Evolutionary conservation across 169 alveolate genomes (phyloP).

Genomic region (Amoebophrya sp.): DNA sequence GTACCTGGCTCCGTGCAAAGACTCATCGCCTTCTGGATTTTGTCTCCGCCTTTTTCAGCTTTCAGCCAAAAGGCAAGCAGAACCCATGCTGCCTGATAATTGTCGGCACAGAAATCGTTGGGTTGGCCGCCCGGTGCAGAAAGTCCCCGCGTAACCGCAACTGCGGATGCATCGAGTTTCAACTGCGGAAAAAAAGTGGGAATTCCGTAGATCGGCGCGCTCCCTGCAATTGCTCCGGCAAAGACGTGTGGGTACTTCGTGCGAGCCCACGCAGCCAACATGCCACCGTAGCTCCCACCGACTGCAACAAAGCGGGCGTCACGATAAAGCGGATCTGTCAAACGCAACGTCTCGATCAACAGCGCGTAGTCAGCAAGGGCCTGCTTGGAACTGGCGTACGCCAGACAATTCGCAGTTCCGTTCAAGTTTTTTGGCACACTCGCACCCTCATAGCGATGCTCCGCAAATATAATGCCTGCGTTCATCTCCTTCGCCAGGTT

Average conservation of each 20-base stretch:
- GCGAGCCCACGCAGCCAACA: slow-evolving; percentile 63
- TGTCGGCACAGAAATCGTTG: neutral
- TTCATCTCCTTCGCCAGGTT: neutral
- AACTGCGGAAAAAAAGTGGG: slow-evolving; percentile 55
- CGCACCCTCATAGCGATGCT: slow-evolving; percentile 33
- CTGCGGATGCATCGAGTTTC: neutral
- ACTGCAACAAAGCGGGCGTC: slow-evolving; percentile 3
- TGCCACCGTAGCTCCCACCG: slow-evolving; percentile 57
- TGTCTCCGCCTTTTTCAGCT: neutral
- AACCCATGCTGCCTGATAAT: neutral
- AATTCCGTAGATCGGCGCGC: slow-evolving; percentile 59
- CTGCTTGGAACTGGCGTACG: neutral
- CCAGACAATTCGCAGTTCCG: neutral
- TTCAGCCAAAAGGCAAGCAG: neutral
- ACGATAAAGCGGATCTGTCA: neutral
- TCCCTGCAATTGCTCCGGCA: slow-evolving; percentile 58
- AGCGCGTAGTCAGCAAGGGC: slow-evolving; percentile 36
- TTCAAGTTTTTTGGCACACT: neutral
- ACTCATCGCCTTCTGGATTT: neutral
- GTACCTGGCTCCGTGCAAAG: neutral
- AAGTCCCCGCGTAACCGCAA: neutral
- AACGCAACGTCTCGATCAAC: neutral
- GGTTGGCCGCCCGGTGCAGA: neutral
- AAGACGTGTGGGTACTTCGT: slow-evolving; percentile 57
- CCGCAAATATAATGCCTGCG: slow-evolving; percentile 22